Conservation (phyloP, 2,329 filamentous ascomycete genomes). For the Colletotrichum plurivorum region DNA sequence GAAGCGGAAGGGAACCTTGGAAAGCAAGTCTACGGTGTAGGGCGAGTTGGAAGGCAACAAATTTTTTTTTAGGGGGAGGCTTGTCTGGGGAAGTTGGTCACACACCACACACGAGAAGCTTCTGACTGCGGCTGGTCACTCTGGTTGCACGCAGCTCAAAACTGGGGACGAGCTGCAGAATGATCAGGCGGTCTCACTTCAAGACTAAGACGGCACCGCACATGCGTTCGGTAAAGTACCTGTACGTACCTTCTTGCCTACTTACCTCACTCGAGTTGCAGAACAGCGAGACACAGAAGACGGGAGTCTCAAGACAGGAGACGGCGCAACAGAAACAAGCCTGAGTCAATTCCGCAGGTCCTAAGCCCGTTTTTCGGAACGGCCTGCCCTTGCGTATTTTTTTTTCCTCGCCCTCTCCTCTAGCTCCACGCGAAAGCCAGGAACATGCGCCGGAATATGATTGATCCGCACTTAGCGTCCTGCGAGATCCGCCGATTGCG, state of each 20-base stretch:
- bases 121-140: slow-evolving; percentile 34
- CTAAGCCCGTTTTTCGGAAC: slow-evolving; percentile 38
- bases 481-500: slow-evolving; percentile 6
- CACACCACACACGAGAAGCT: slow-evolving; percentile 26
- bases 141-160: slow-evolving; percentile 9
- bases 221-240: background rate
- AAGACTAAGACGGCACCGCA: background rate
- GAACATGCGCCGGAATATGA: slow-evolving; percentile 29
- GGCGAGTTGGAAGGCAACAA: background rate
- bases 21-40: background rate
- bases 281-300: slow-evolving; percentile 9
- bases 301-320: slow-evolving; percentile 23
- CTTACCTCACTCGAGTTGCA: too few species aligned
- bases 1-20: background rate
- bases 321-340: slow-evolving; percentile 28
- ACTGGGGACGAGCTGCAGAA: slow-evolving; percentile 10
- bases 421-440: slow-evolving; percentile 30
- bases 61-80: slow-evolving; percentile 15
- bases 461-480: slow-evolving; percentile 7
- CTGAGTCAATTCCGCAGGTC: slow-evolving; percentile 34
- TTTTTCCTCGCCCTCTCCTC: background rate
- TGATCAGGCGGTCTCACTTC: slow-evolving; percentile 16
- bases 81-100: slow-evolving; percentile 34
- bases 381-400: slow-evolving; percentile 30
- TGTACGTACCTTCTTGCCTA: too few species aligned